Evolutionary conservation across 2,329 filamentous ascomycete species (phyloP).

Genomic region (Dothideomycetidae sp.): DNA sequence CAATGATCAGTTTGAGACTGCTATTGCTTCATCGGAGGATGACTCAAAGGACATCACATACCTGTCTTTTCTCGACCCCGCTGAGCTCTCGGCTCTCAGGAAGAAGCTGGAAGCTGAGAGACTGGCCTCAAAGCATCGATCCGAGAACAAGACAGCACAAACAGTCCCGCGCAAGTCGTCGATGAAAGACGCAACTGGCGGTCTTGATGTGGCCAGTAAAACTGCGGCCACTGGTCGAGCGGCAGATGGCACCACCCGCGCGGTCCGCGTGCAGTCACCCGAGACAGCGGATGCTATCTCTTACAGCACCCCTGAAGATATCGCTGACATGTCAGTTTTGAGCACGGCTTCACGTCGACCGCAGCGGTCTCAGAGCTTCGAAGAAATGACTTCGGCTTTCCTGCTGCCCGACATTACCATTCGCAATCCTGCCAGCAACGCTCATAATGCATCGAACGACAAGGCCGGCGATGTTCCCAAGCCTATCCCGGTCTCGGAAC

Average conservation of each 20-base stretch:
- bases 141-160: constrained; percentile 23
- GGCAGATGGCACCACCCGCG: constrained; percentile 19
- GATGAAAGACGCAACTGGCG: constrained; percentile 34
- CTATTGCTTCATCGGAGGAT: constrained; percentile 14
- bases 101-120: constrained; percentile 42
- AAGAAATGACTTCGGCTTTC: constrained; percentile 41
- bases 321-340: constrained; percentile 31
- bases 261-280: constrained; percentile 24
- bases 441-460: constrained; percentile 39
- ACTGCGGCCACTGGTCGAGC: constrained; percentile 14
- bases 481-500: constrained; percentile 21
- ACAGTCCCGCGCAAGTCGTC: constrained; percentile 40
- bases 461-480: constrained; percentile 29
- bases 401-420: constrained; percentile 14
- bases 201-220: constrained; percentile 23
- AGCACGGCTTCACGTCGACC: constrained; percentile 38
- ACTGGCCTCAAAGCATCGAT: constrained; percentile 26
- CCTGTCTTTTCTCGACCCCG: constrained; percentile 39
- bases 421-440: constrained; percentile 28
- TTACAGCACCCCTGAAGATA: constrained; percentile 19
- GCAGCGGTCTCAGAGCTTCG: constrained; percentile 31
- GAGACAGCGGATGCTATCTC: constrained; percentile 19
- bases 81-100: constrained; percentile 40
- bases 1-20: neutral
- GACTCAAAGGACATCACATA: constrained; percentile 33